Percentiles rank a stretch among this genome's conserved stretches.
Conservation (phyloP, 2,329 filamentous ascomycete species). For the Phoma herbarum region DNA sequence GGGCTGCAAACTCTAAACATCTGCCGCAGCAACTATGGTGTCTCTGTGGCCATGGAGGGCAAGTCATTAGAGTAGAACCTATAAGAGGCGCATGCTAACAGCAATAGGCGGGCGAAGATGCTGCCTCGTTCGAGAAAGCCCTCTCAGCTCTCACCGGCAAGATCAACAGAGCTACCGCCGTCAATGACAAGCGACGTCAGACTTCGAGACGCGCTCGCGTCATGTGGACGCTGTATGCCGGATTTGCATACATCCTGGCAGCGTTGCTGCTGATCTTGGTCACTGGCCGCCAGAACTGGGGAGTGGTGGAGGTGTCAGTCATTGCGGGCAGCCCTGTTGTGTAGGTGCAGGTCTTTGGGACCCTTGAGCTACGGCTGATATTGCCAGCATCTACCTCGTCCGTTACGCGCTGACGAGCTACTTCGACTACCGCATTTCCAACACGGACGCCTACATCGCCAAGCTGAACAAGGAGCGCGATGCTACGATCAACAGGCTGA, state of each 20-base stretch:
- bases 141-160: conserved; percentile 83
- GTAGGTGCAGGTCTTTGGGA: conserved; percentile 58
- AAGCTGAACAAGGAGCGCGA: conserved; percentile 80
- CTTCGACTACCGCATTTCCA: conserved; percentile 83
- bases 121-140: conserved; percentile 91
- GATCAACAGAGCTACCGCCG: conserved; percentile 77
- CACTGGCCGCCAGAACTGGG: conserved; percentile 82
- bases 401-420: conserved; percentile 72
- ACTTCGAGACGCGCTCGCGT: conserved; percentile 80
- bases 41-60: conserved; percentile 77
- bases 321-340: conserved; percentile 80
- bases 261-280: conserved; percentile 83
- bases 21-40: conserved; percentile 67
- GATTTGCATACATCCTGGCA: conserved; percentile 89
- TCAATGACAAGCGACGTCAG: conserved; percentile 76
- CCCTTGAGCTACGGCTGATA: conserved; percentile 27
- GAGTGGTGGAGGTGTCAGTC: conserved; percentile 77
- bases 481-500: conserved; percentile 91
- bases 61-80: neutral
- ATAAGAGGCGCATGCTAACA: conserved; percentile 22
- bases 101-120: conserved; percentile 76
- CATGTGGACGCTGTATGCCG: conserved; percentile 88
- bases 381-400: conserved; percentile 76
- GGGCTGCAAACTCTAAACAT: conserved; percentile 38
- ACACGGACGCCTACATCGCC: conserved; percentile 73